Evolutionary conservation across 1,284 basidiomycete species (phyloP), one percentile per base, ranked within the genome.

Genomic region (Trichosporon faecale): DNA sequence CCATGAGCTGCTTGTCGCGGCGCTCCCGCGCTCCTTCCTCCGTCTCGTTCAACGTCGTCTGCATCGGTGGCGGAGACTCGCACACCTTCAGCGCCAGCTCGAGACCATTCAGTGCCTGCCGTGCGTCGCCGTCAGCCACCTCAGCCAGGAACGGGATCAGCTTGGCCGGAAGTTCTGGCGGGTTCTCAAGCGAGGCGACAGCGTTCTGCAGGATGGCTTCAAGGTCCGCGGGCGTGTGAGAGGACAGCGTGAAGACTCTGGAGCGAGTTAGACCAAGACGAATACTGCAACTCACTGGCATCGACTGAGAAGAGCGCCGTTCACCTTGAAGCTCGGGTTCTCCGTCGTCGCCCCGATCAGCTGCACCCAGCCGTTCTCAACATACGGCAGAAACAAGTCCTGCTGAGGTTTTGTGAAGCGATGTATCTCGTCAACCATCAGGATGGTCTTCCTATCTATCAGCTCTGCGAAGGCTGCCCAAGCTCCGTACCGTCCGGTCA

Each of bases 331-430:
- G 0, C 91, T 93, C 0, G 94, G 94, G 77, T 96, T 96, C 81
- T 96, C 94, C 0, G 94, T 96, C 2, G 94, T 96, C 0, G 94
- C 93, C 18, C 92, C 92, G 72, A 96, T 89, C 40, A 95, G 85
- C 86, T 91, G 90, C 25, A 94, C 88, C 74, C 88, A 87, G 2
- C 92, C 92, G 73, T 89, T 89, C 78, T 94, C 92, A 5, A 94
- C 86, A 73, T 88, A 92, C 0, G 92, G 92, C 12, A 94, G 85
- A 80, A 93, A 92, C 11, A 92, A 86, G 76, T 93, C 91, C 87
- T 92, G 94, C 78, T 94, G 92, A 2, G 90, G 86, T 75, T 89
- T 91, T 76, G 90, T 93, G 78, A 95, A 85, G n/a, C 91, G 87
- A 83, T 96, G 94, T 4, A 96, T 90, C 82, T 96, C 94, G 77